Percentiles rank a stretch among this genome's conserved stretches.
These are phyloP conservation scores for Gynandropsis gynandra DNA, from an alignment of 345 rosid species.

Conservation along the genomic window DNA sequence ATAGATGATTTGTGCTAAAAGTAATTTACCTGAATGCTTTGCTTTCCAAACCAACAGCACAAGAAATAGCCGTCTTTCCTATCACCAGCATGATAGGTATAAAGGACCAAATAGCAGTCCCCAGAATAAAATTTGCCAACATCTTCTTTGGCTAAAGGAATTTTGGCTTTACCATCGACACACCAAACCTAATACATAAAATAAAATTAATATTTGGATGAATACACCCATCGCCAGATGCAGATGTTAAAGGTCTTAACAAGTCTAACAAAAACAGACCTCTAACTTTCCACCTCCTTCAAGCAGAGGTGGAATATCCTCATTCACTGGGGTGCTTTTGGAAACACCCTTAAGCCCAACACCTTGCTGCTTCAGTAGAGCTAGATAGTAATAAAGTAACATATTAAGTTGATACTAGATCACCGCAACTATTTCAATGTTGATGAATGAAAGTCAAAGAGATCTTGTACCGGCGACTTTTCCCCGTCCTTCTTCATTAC, in stretches of 20 bases:
- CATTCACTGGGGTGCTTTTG: constrained; percentile 67
- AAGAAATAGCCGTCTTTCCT: constrained; percentile 92
- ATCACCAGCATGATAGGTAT: constrained; percentile 86
- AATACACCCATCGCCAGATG: neutral
- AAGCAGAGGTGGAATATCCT: constrained; percentile 91
- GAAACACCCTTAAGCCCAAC: constrained; percentile 70
- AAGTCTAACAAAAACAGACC: constrained; percentile 38
- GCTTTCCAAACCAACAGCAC: constrained; percentile 91
- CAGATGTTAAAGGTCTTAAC: constrained; percentile 9
- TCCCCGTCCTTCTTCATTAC: constrained; percentile 94
- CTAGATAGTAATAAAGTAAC: constrained; percentile 34
- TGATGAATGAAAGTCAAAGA: constrained; percentile 13
- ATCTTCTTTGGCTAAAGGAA: constrained; percentile 64
- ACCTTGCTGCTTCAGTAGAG: constrained; percentile 95
- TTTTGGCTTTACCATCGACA: constrained; percentile 75
- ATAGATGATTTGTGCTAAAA: neutral
- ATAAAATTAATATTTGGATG: constrained; percentile 10
- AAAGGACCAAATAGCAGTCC: constrained; percentile 90
- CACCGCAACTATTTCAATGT: constrained; percentile 1
- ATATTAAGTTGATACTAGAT: constrained; percentile 11
- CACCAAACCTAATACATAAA: constrained; percentile 64
- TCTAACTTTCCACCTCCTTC: constrained; percentile 96
- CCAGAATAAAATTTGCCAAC: constrained; percentile 89
- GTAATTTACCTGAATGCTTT: constrained; percentile 73
- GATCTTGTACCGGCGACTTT: constrained; percentile 83